Conservation (phyloP, 2,329 filamentous ascomycete genomes). For the Alternaria panax region DNA sequence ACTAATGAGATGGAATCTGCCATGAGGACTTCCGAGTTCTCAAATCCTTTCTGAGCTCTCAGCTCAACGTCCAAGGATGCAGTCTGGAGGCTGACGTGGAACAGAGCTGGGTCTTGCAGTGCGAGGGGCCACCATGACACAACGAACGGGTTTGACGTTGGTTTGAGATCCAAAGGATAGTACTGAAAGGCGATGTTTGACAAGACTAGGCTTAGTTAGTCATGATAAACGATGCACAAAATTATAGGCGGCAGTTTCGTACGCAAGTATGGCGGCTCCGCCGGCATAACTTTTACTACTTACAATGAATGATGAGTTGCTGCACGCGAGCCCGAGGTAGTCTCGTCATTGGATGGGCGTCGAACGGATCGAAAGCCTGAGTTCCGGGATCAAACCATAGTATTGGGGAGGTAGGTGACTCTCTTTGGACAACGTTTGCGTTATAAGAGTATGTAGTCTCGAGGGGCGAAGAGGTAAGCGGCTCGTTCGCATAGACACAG, state of each 20-base stretch:
- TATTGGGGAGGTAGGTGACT: background rate
- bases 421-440: background rate
- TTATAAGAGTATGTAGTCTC: conserved; percentile 12
- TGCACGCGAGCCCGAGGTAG: conserved; percentile 61
- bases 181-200: conserved; percentile 67
- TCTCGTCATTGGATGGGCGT: conserved; percentile 63
- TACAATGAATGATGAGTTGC: conserved; percentile 65
- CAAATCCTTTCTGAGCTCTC: conserved; percentile 61
- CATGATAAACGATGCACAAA: background rate
- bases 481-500: conserved; percentile 64
- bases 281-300: conserved; percentile 23
- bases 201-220: conserved; percentile 53
- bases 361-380: conserved; percentile 62
- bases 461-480: conserved; percentile 41
- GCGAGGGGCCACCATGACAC: conserved; percentile 68
- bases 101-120: conserved; percentile 63
- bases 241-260: background rate
- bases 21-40: conserved; percentile 64
- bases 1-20: conserved; percentile 63
- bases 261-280: background rate
- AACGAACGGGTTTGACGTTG: conserved; percentile 64
- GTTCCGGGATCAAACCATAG: conserved; percentile 13
- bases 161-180: conserved; percentile 63
- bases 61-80: conserved; percentile 65
- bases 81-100: conserved; percentile 67